These are phyloP conservation scores for Rhodotorula babjevae DNA, from an alignment of 768 basidiomycete genomes.

Conservation along the genomic window DNA sequence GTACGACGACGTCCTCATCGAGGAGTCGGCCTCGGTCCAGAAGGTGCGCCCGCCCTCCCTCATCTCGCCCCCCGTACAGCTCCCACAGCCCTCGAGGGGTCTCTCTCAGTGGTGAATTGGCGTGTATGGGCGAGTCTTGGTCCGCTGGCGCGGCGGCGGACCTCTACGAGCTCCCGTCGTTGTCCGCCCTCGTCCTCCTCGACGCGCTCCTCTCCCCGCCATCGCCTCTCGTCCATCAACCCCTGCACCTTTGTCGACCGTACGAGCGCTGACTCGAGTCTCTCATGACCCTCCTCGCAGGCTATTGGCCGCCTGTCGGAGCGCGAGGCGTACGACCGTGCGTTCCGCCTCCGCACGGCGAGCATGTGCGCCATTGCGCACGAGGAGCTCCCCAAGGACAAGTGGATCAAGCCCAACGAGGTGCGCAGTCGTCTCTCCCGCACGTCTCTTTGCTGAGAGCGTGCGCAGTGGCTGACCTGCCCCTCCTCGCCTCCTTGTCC, in stretches of 20 bases:
- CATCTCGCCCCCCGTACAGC: neutral
- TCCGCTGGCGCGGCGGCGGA: too few species aligned
- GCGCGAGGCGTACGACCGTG: slow-evolving; percentile 79
- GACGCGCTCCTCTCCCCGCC: too few species aligned
- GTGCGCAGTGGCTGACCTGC: too few species aligned
- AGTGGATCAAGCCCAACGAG: slow-evolving; percentile 72
- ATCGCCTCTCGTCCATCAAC: too few species aligned
- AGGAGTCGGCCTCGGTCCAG: slow-evolving; percentile 73
- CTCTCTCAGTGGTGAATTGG: too few species aligned
- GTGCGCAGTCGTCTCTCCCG: slow-evolving; percentile 57
- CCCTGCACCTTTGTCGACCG: too few species aligned
- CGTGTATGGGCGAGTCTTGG: too few species aligned
- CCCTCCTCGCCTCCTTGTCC: too few species aligned
- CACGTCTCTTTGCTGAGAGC: too few species aligned
- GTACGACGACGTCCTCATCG: slow-evolving; percentile 85
- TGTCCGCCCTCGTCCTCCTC: too few species aligned
- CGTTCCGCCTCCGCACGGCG: slow-evolving; percentile 72
- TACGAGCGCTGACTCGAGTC: neutral
- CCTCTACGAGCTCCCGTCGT: too few species aligned
- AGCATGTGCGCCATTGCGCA: slow-evolving; percentile 71
- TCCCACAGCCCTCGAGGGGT: neutral
- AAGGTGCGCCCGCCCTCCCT: slow-evolving; percentile 54
- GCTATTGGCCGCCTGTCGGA: slow-evolving; percentile 75
- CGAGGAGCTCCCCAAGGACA: slow-evolving; percentile 68
- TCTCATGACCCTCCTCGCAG: slow-evolving; percentile 49